Base-by-base conservation (phyloP, 768 basidiomycete genomes). In the Psilocybe sp. region DNA sequence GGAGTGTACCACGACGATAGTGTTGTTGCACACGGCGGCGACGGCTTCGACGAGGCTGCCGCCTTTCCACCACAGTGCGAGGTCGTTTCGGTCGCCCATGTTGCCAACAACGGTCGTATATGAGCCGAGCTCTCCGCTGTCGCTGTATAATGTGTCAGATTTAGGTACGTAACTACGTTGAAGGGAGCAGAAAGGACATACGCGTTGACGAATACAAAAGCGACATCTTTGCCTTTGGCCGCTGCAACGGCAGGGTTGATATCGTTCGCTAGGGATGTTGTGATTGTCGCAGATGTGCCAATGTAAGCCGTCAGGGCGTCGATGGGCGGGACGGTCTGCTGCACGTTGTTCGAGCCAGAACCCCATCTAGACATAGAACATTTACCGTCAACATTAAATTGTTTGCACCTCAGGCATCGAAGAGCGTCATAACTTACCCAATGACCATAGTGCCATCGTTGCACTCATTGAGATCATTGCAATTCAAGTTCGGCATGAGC, bases 1-100 rank as follows among this genome's bases (percentile, higher is more conserved):
- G 7, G 82, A 82, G 65, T 92, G 85, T 1, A 88, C 70, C 13
- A 95, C 79, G 19, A 92, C 93, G 46, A 94, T 77, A 4, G 88
- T 91, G 64, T 91, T 91, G 54, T 71, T 79, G 66, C 84, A 85
- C 0, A 80, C 76, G 5, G 79, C 73, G 0, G 92, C 90, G 3
- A 87, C 84, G 0, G 73, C 65, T 49, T 75, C 57, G 63, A 74
- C 71, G 46, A 87, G 65, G 10, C 67, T 72, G 14, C 78, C 79
- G 6, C 82, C 83, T 18, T 72, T 67, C 53, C 66, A 76, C 84
- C 84, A 84, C 2, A 84, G 67, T 16, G 75, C 72, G 4, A 85
- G 64, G 57, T 84, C 81, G 44, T 80, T 79, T 44, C 71, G 70
- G 59, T 87, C 84, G 3, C 85, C 85, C 32, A 65, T 63, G 51